Evolutionary conservation across 2,329 filamentous ascomycete species (phyloP).

Genomic region (Xylaria sp.): DNA sequence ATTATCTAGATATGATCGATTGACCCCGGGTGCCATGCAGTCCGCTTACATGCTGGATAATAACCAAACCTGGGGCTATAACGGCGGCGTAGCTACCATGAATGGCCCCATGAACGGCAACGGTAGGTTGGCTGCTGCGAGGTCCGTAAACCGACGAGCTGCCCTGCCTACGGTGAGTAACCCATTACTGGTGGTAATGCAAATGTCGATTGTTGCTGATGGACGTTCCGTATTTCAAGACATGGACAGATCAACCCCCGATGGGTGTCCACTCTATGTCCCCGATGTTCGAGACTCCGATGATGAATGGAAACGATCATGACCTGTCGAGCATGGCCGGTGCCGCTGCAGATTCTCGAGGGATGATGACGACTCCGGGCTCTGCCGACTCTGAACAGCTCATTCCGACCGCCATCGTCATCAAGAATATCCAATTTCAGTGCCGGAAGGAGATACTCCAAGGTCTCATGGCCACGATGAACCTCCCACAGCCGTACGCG

Average conservation of each 20-base stretch:
- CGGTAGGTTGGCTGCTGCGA: constrained; percentile 53
- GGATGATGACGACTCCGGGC: constrained; percentile 46
- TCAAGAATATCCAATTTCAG: constrained; percentile 99
- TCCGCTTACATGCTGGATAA: constrained; percentile 63
- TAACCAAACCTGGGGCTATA: constrained; percentile 79
- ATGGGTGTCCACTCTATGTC: constrained; percentile 48
- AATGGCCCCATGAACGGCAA: constrained; percentile 68
- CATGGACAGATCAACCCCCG: constrained; percentile 53
- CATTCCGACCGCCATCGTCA: constrained; percentile 97
- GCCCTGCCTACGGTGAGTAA: constrained; percentile 74
- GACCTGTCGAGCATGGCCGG: constrained; percentile 37
- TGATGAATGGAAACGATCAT: constrained; percentile 45
- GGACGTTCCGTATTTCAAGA: constrained; percentile 39
- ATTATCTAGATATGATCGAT: constrained; percentile 42
- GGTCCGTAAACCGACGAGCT: constrained; percentile 56
- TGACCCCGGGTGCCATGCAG: constrained; percentile 42
- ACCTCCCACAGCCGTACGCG: constrained; percentile 91
- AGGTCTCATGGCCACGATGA: constrained; percentile 90
- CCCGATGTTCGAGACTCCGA: constrained; percentile 39
- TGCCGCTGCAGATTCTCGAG: constrained; percentile 42
- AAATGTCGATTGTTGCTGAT: constrained; percentile 9
- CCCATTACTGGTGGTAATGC: constrained; percentile 18
- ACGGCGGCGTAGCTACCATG: constrained; percentile 64
- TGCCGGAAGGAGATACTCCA: constrained; percentile 96
- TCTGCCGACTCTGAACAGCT: constrained; percentile 76